These are phyloP conservation scores for Pterula multifida DNA, from an alignment of 1,284 basidiomycete genomes.

Conservation along the genomic window DNA sequence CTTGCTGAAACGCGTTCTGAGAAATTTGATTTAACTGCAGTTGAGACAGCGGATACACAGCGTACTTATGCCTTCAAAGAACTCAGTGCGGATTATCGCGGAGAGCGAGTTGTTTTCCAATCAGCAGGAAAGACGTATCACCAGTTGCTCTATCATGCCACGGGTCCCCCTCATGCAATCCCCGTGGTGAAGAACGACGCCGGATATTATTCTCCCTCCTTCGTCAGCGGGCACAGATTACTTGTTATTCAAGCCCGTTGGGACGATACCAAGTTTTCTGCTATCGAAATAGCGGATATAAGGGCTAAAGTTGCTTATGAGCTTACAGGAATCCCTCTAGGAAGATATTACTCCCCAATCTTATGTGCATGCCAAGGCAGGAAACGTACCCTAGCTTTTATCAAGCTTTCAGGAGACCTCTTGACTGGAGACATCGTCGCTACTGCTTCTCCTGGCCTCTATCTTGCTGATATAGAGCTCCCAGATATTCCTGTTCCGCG, in stretches of 20 bases:
- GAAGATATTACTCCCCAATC: slow-evolving; percentile 50
- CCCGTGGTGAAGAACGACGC: slow-evolving; percentile 33
- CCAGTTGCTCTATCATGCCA: slow-evolving; percentile 24
- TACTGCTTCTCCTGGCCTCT: slow-evolving; percentile 49
- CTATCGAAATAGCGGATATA: slow-evolving; percentile 52
- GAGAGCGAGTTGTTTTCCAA: slow-evolving; percentile 40
- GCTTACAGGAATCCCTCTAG: slow-evolving; percentile 43
- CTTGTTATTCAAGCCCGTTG: slow-evolving; percentile 53
- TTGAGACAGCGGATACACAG: slow-evolving; percentile 43
- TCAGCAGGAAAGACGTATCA: slow-evolving; percentile 41
- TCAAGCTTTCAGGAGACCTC: slow-evolving; percentile 45
- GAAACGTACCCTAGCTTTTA: slow-evolving; percentile 44
- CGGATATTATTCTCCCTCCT: slow-evolving; percentile 58
- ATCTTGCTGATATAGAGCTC: slow-evolving; percentile 44
- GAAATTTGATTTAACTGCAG: slow-evolving; percentile 31
- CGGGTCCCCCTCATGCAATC: slow-evolving; percentile 19
- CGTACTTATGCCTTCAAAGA: slow-evolving; percentile 50
- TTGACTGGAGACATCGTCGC: slow-evolving; percentile 54
- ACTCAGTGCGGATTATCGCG: slow-evolving; percentile 39
- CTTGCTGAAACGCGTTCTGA: slow-evolving; percentile 46
- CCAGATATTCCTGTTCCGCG: slow-evolving; percentile 19
- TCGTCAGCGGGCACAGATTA: slow-evolving; percentile 32
- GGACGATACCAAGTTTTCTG: slow-evolving; percentile 51
- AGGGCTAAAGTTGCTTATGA: slow-evolving; percentile 31
- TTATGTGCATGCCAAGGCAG: slow-evolving; percentile 32